Evolutionary conservation across 2,329 filamentous ascomycete species (phyloP), one percentile per base, ranked within the genome.

Genomic region (Fusarium lateritium): DNA sequence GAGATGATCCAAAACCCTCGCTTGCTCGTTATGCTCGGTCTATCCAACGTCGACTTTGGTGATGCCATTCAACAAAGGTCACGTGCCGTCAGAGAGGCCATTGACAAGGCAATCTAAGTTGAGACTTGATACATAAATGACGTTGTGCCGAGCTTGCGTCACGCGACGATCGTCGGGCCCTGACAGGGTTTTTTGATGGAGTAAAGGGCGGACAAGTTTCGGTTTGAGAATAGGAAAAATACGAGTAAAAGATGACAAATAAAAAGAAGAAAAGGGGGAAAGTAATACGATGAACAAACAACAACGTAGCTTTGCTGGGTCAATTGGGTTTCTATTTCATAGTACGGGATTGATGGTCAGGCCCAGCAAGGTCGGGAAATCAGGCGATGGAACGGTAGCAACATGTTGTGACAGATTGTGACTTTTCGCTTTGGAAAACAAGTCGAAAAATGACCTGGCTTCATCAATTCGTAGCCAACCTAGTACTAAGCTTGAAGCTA

Each of bases 11-110:
- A 67, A 22, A 73, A 74, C 15, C 73, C 74, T 4, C 66, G 62
- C 42, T 73, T 78, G 72, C 65, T 80, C 24, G 62, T 65, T 42
- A 75, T 77, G 73, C 76, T 80, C 53, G 79, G 79, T 17, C 67
- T 79, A 19, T 64, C 72, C 13, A 61, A 63, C 22, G 53, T 77
- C 22, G 74, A 80, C 34, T 76, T 78, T 47, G 73, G 76, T 22
- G 67, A 72, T 15, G 62, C 73, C 26, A 64, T 80, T 43, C 69
- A 63, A 52, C 49, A 65, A n/a, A 74, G 69, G 62, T 70, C 76
- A 21, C 64, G 67, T 59, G 77, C 71, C 2, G 70, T 79, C 21
- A 49, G 62, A 19, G 72, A 77, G 8, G 64, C 71, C 15, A 24
- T 73, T 31, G 43, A 58, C 39, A 45, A 61, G 19, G 44, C 56